Percentiles rank a stretch among this genome's conserved stretches.
Conservation (phyloP, 164 flowering plant species). For the Euptelea pleiosperma region DNA sequence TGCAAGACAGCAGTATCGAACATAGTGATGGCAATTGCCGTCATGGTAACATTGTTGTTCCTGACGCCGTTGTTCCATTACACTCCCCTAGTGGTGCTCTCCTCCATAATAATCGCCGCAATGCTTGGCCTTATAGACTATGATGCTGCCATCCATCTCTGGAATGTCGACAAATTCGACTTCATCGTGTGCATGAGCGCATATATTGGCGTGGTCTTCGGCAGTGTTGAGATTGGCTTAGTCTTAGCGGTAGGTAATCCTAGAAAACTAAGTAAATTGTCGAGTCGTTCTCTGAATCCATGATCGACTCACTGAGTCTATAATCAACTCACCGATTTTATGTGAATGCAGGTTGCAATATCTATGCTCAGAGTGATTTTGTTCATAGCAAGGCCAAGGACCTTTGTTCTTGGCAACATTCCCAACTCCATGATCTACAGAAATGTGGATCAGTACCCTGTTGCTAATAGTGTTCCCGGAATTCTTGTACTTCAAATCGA, state of each 20-base stretch:
- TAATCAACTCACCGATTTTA: too few species aligned
- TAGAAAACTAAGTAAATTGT: too few species aligned
- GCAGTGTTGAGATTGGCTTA: slow-evolving; percentile 55
- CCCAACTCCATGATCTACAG: slow-evolving; percentile 51
- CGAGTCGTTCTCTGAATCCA: too few species aligned
- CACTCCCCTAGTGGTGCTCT: slow-evolving; percentile 76
- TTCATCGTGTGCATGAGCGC: slow-evolving; percentile 59
- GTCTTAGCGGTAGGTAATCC: slow-evolving; percentile 43
- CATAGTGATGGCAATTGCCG: slow-evolving; percentile 70
- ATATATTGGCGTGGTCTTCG: slow-evolving; percentile 59
- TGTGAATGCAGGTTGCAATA: slow-evolving; percentile 44
- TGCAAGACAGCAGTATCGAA: slow-evolving; percentile 73
- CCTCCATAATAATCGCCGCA: slow-evolving; percentile 63
- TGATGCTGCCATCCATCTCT: slow-evolving; percentile 53
- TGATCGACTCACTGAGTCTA: too few species aligned
- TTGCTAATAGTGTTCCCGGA: slow-evolving; percentile 48
- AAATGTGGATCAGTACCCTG: slow-evolving; percentile 55
- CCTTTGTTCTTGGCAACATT: slow-evolving; percentile 53
- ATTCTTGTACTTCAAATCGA: slow-evolving; percentile 56
- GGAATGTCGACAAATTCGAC: slow-evolving; percentile 68
- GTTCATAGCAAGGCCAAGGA: slow-evolving; percentile 60
- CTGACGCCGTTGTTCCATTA: slow-evolving; percentile 68
- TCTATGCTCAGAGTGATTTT: slow-evolving; percentile 53
- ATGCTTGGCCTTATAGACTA: slow-evolving; percentile 75
- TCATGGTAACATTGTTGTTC: slow-evolving; percentile 62